A percentile compares a stretch with the other conserved stretches of the same genome.
These are phyloP conservation scores for Turnera subulata DNA, from an alignment of 345 rosid genomes.

Conservation along the genomic window DNA sequence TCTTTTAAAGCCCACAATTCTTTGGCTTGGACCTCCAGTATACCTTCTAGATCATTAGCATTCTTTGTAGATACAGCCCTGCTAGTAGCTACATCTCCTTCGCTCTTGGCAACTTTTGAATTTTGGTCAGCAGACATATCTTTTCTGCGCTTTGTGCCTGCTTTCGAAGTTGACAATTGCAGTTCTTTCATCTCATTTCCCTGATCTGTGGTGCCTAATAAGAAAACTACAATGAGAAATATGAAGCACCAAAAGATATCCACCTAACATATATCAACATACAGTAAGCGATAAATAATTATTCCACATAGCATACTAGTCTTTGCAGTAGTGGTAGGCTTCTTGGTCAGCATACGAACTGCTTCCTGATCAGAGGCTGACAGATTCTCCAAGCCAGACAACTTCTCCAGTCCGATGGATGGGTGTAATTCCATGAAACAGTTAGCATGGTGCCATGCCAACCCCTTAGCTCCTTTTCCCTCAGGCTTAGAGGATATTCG, in stretches of 20 bases:
- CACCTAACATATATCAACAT: background rate
- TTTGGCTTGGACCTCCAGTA: conserved; percentile 71
- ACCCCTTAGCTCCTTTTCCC: conserved; percentile 60
- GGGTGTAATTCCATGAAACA: conserved; percentile 60
- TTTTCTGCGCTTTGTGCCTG: conserved; percentile 52
- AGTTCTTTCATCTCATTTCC: conserved; percentile 28
- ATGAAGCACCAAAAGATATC: conserved; percentile 6
- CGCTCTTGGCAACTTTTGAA: conserved; percentile 51
- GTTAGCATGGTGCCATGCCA: conserved; percentile 83
- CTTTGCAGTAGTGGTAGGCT: conserved; percentile 38
- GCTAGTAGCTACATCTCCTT: conserved; percentile 38
- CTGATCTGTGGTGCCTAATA: conserved; percentile 29
- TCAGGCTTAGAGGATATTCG: conserved; percentile 72
- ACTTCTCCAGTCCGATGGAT: conserved; percentile 52
- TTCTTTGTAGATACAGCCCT: conserved; percentile 25
- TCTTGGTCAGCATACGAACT: conserved; percentile 47
- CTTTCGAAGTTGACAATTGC: conserved; percentile 33
- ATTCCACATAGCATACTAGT: conserved; percentile 33
- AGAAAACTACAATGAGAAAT: conserved; percentile 17
- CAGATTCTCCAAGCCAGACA: conserved; percentile 75
- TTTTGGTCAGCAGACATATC: conserved; percentile 37
- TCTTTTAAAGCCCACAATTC: conserved; percentile 88
- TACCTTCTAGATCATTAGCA: conserved; percentile 35
- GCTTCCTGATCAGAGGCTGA: conserved; percentile 56
- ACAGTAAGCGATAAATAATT: background rate